phyloP scores from a whole-genome alignment of 2,329 filamentous ascomycete genomes.

The Fusarium armeniacum region DNA sequence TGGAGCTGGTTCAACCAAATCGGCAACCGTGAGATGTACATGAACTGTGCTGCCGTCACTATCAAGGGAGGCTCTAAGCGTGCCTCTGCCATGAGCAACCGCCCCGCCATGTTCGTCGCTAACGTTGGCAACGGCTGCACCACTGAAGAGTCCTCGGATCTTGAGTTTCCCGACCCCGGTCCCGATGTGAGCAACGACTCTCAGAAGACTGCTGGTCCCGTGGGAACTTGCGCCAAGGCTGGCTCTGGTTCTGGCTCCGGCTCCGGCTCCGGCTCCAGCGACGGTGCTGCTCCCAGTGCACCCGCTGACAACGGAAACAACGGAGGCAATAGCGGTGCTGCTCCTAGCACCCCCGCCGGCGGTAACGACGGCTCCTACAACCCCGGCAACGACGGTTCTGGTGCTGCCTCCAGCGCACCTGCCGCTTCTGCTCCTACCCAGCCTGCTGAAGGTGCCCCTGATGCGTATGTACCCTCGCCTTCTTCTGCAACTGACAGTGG shows the following conservation, averaged over 20 bases:
- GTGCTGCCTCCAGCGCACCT: slow-evolving; percentile 29
- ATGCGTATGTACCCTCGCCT: slow-evolving; percentile 48
- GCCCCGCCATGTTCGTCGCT: slow-evolving; percentile 79
- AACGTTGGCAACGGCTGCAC: slow-evolving; percentile 74
- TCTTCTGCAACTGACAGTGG: slow-evolving; percentile 15
- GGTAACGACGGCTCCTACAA: slow-evolving; percentile 12
- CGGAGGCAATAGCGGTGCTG: slow-evolving; percentile 11
- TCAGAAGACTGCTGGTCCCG: slow-evolving; percentile 55
- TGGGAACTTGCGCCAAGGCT: slow-evolving; percentile 52
- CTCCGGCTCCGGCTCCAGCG: slow-evolving; percentile 26
- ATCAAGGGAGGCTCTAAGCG: slow-evolving; percentile 63
- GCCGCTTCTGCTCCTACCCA: slow-evolving; percentile 35
- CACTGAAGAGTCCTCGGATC: slow-evolving; percentile 69
- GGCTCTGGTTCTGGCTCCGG: slow-evolving; percentile 36
- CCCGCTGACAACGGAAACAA: slow-evolving; percentile 12
- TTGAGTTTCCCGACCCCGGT: slow-evolving; percentile 77
- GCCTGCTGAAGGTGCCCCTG: slow-evolving; percentile 41
- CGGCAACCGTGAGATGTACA: slow-evolving; percentile 88
- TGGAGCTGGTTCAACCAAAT: slow-evolving; percentile 85
- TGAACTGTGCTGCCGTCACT: slow-evolving; percentile 82
- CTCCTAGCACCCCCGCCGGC: slow-evolving; percentile 6
- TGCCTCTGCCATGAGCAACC: slow-evolving; percentile 62
- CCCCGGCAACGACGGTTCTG: slow-evolving; percentile 6
- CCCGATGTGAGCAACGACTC: slow-evolving; percentile 62
- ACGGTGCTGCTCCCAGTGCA: slow-evolving; percentile 13